Base-by-base conservation (phyloP, 1,284 basidiomycete species). In the Gomphus bonarii region DNA sequence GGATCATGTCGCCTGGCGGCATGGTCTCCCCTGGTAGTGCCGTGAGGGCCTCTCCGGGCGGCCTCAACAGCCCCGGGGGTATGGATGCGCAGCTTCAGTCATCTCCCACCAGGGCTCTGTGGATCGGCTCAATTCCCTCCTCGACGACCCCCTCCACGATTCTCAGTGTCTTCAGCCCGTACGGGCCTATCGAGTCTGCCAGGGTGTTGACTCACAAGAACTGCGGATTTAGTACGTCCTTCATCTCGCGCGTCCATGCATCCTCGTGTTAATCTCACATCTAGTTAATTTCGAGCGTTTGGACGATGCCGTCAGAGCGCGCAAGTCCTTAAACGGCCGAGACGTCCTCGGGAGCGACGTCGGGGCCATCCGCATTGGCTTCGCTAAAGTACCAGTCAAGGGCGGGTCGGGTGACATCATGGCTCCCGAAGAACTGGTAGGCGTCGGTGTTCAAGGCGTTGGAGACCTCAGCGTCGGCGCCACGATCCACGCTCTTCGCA, bases 151-250 rank as follows among this genome's bases (percentile, higher is more conserved):
- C 94, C 11, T 89, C 90, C 3, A 94, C 91, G 0, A 89, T 99
- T 59, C 72, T 98, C 51, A 91, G 87, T 64, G 87, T 90, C 22
- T 99, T 99, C 69, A 91, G 92, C 64, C 93, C 95, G 11, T 99
- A 94, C 66, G 95, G 97, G 0, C 89, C 95, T 1, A 95, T 99
- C 62, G 97, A 99, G 72, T 95, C 91, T 52, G 95, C 94, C 11
- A 78, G 95, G 54, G 93, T 98, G 8, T 74, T 99, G 64, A 93
- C 92, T 2, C 93, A 97, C 76, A 99, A 99, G 74, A 95, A 95
- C 68, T 97, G 91, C 68, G 94, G 91, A 48, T 94, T 93, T 73
- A 90, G 86, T 90, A 60, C 67, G 88, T 81, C 1, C 25, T 52
- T 53, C 42, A 42, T 28, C 20, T 54, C 35, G 11, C 6, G n/a